A percentile compares a stretch with the other conserved stretches of the same genome.
Conservation (phyloP, 257 asterid species). For the Ehretia macrophylla region DNA sequence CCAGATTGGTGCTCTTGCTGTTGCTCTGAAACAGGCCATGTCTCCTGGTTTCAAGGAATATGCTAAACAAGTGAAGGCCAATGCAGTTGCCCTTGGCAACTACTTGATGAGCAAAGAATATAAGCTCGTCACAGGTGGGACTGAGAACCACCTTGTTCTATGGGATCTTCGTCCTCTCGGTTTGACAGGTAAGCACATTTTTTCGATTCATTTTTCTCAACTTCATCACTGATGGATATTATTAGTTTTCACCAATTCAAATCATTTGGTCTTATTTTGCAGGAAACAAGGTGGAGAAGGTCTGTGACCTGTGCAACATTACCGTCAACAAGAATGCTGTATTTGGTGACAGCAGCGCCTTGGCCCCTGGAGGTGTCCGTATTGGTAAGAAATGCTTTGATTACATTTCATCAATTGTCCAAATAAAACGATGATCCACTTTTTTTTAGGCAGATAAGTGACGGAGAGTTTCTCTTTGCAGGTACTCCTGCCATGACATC, state of each 20-base stretch:
- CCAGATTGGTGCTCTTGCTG: slow-evolving; percentile 97
- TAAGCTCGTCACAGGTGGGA: slow-evolving; percentile 83
- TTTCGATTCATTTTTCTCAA: neutral
- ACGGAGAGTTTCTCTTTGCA: slow-evolving; percentile 15
- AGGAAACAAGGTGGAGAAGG: slow-evolving; percentile 98
- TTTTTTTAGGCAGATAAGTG: too few species aligned
- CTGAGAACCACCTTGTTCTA: slow-evolving; percentile 95
- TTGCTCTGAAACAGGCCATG: slow-evolving; percentile 81
- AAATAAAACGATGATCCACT: neutral
- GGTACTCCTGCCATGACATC: slow-evolving; percentile 99
- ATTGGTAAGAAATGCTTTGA: slow-evolving; percentile 50
- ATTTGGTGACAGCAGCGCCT: slow-evolving; percentile 97
- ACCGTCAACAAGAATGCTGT: slow-evolving; percentile 98
- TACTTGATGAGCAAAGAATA: slow-evolving; percentile 82
- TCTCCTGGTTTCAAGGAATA: slow-evolving; percentile 84
- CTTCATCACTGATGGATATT: neutral
- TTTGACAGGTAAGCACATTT: slow-evolving; percentile 60
- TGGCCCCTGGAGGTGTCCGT: slow-evolving; percentile 99
- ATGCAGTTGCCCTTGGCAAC: slow-evolving; percentile 85
- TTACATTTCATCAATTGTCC: neutral
- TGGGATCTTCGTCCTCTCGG: slow-evolving; percentile 99
- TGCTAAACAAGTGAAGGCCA: slow-evolving; percentile 91
- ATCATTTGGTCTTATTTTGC: slow-evolving; percentile 4
- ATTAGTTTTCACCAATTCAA: neutral
- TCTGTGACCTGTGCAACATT: slow-evolving; percentile 87